Conservation (phyloP, 148 eudicot genomes). For the Nyssa sinensis region DNA sequence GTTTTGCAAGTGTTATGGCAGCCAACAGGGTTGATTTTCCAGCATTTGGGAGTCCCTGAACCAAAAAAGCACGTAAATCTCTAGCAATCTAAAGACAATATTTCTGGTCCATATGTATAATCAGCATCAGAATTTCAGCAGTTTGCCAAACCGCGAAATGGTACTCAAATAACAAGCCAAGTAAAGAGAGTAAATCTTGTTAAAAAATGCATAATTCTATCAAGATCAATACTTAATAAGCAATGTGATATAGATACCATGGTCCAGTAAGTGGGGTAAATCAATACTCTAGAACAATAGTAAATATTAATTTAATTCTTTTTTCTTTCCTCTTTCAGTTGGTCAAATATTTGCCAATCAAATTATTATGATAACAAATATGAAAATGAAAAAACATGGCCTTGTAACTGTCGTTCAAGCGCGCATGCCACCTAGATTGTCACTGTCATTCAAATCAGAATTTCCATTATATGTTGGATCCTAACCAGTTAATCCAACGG, state of each 20-base stretch:
- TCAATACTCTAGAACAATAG: not conserved
- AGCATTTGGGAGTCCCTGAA: conserved; percentile 97
- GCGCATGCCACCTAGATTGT: not conserved
- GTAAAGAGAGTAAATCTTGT: not conserved
- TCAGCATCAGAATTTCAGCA: not conserved
- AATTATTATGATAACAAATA: not conserved
- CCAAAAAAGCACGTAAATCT: conserved; percentile 11
- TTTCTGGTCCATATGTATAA: not conserved
- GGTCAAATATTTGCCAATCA: not conserved
- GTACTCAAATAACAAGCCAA: conserved; percentile 1
- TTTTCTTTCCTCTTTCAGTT: not conserved
- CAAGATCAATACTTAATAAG: not conserved
- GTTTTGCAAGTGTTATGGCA: conserved; percentile 88
- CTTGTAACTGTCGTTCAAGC: too few species aligned
- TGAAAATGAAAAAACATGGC: too few species aligned
- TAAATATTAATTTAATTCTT: too few species aligned
- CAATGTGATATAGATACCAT: not conserved
- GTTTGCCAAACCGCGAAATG: not conserved
- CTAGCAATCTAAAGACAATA: not conserved
- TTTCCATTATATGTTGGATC: not conserved
- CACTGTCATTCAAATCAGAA: not conserved
- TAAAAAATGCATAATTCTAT: not conserved
- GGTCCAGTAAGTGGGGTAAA: not conserved
- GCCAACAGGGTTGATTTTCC: conserved; percentile 93
- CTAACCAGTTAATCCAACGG: not conserved